Conservation (phyloP, 2,329 filamentous ascomycete genomes). For the Pseudocercospora crystallina region DNA sequence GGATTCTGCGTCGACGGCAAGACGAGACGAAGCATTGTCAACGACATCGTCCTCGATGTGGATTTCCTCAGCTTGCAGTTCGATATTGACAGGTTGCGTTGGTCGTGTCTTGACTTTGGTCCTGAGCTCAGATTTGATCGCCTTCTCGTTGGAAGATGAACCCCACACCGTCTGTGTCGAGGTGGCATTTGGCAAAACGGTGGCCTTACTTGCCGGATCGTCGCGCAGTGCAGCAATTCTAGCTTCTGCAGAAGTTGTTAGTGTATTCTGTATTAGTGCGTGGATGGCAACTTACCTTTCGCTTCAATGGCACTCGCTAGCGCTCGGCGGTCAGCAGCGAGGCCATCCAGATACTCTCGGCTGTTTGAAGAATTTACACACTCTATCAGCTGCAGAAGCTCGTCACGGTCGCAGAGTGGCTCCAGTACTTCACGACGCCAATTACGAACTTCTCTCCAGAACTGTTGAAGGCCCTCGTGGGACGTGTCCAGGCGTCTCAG, state of each 20-base stretch:
- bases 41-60: not conserved
- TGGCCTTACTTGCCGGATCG: too few relatives aligned
- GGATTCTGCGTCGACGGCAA: not conserved
- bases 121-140: not conserved
- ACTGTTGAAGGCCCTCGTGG: not conserved
- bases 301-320: not conserved
- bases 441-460: slow-evolving; percentile 1
- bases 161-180: not conserved
- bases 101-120: slow-evolving; percentile 1
- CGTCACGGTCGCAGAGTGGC: too few relatives aligned
- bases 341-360: not conserved
- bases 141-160: rapidly evolving
- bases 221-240: too few relatives aligned
- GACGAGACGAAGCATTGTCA: not conserved
- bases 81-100: too few relatives aligned
- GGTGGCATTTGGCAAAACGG: too few relatives aligned
- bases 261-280: too few relatives aligned
- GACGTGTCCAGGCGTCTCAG: not conserved
- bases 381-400: too few relatives aligned
- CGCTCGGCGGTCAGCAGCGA: not conserved
- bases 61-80: too few relatives aligned
- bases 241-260: too few relatives aligned
- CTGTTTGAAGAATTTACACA: too few relatives aligned
- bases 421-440: too few relatives aligned
- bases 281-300: not conserved